These are phyloP conservation scores for Calamus simplicifolius DNA, from an alignment of 176 grass and related monocot species.

Conservation along the genomic window DNA sequence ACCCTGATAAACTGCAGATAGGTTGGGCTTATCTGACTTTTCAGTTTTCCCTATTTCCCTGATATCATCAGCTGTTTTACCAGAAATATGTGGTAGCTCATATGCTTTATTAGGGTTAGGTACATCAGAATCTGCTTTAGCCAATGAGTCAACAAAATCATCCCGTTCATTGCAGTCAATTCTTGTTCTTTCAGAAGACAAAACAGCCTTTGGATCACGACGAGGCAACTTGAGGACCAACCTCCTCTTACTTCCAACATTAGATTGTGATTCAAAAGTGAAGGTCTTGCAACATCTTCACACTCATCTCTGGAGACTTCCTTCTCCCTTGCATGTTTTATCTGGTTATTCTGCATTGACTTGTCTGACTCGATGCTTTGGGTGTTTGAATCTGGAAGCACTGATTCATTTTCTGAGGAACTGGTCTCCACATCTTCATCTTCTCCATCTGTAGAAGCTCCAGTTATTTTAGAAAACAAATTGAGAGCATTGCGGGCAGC, in stretches of 20 bases:
- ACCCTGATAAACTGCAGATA: conserved; percentile 27
- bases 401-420: conserved; percentile 25
- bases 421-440: conserved; percentile 26
- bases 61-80: conserved; percentile 31
- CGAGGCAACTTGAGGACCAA: conserved; percentile 70
- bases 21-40: conserved; percentile 16
- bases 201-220: conserved; percentile 31
- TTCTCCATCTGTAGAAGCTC: conserved; percentile 52
- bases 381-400: conserved; percentile 23
- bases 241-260: conserved; percentile 42
- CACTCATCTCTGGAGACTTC: conserved; percentile 26
- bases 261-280: conserved; percentile 25
- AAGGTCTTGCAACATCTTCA: conserved; percentile 52
- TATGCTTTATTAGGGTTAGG: conserved; percentile 17
- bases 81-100: conserved; percentile 24
- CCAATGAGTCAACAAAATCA: conserved; percentile 14
- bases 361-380: conserved; percentile 48
- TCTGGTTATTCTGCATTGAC: conserved; percentile 29
- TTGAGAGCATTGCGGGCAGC: conserved; percentile 73
- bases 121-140: conserved; percentile 24
- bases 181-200: conserved; percentile 45
- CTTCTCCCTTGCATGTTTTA: conserved; percentile 40
- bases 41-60: conserved; percentile 25
- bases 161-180: conserved; percentile 30
- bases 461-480: conserved; percentile 73